Conservation (phyloP, 2,329 filamentous ascomycete genomes). For the Diaporthe caulivora region DNA sequence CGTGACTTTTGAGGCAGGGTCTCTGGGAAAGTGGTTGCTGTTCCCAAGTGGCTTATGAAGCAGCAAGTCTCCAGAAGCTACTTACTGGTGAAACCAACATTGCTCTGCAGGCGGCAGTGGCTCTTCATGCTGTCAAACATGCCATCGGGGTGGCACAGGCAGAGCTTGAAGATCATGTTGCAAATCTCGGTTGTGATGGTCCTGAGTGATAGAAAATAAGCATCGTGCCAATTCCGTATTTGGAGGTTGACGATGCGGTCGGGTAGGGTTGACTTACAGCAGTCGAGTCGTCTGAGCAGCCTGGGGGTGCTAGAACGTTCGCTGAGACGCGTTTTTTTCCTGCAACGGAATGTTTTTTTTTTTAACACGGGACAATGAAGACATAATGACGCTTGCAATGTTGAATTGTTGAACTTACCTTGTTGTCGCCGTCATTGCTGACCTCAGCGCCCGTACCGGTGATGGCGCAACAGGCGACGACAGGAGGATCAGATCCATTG, state of each 20-base stretch:
- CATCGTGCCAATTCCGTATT: rapidly evolving
- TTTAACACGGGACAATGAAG: background rate
- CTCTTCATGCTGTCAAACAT: background rate
- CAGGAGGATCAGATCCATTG: background rate
- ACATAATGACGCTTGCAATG: no score
- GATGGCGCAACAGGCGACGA: no score
- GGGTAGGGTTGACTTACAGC: background rate
- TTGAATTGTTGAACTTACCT: background rate
- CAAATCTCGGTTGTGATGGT: background rate
- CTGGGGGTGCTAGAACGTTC: background rate
- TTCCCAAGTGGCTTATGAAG: no score
- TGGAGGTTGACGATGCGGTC: background rate
- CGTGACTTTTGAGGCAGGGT: no score
- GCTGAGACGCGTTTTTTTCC: background rate
- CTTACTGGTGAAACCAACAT: no score
- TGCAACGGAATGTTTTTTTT: background rate
- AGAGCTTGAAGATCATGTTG: slow-evolving; percentile 1
- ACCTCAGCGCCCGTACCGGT: background rate
- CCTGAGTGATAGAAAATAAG: background rate
- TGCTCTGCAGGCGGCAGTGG: no score
- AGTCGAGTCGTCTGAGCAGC: background rate
- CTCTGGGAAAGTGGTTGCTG: no score
- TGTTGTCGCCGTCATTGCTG: background rate
- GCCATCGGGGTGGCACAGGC: background rate
- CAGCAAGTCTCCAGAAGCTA: no score